These are phyloP conservation scores for Aspergillus taichungensis DNA, from an alignment of 495 filamentous ascomycete genomes.

Conservation along the genomic window DNA sequence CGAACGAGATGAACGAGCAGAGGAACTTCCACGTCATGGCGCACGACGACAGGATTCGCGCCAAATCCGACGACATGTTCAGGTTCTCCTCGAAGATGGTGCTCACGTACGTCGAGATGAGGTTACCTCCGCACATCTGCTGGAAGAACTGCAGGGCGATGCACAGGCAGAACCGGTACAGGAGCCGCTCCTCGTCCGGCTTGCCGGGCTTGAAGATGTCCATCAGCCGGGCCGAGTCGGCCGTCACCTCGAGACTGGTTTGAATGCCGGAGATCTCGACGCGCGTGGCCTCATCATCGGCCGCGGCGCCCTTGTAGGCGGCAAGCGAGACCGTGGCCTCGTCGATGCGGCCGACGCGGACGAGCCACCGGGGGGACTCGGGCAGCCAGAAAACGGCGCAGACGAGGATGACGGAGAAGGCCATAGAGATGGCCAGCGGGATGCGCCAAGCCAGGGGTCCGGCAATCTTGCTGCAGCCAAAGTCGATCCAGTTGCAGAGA, in stretches of 20 bases:
- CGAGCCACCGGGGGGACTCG: slow-evolving; percentile 41
- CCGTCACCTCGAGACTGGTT: too few species aligned
- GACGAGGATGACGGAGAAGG: slow-evolving; percentile 35
- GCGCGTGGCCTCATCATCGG: slow-evolving; percentile 19
- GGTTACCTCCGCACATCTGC: slow-evolving; percentile 33
- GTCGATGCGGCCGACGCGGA: slow-evolving; percentile 22
- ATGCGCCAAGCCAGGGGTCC: slow-evolving; percentile 43
- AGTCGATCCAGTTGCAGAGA: slow-evolving; percentile 60
- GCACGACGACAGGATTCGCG: slow-evolving; percentile 23
- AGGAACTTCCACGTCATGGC: slow-evolving; percentile 45
- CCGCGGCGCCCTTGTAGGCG: slow-evolving; percentile 19
- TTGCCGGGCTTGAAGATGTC: slow-evolving; percentile 12
- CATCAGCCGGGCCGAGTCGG: slow-evolving; percentile 6
- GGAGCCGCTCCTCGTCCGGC: slow-evolving; percentile 20
- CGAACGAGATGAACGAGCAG: slow-evolving; percentile 39
- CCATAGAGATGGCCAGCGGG: slow-evolving; percentile 35
- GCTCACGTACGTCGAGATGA: slow-evolving; percentile 24
- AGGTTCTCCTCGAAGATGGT: slow-evolving; percentile 31
- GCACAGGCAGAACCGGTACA: slow-evolving; percentile 27
- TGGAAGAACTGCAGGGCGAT: slow-evolving; percentile 36
- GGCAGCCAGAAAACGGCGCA: slow-evolving; percentile 43
- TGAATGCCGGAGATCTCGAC: slow-evolving; percentile 19
- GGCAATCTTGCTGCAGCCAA: slow-evolving; percentile 33
- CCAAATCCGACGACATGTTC: slow-evolving; percentile 13
- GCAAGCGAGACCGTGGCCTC: slow-evolving; percentile 25